These are phyloP conservation scores for Daldinia sp. DNA, from an alignment of 2,329 filamentous ascomycete species.

Conservation along the genomic window DNA sequence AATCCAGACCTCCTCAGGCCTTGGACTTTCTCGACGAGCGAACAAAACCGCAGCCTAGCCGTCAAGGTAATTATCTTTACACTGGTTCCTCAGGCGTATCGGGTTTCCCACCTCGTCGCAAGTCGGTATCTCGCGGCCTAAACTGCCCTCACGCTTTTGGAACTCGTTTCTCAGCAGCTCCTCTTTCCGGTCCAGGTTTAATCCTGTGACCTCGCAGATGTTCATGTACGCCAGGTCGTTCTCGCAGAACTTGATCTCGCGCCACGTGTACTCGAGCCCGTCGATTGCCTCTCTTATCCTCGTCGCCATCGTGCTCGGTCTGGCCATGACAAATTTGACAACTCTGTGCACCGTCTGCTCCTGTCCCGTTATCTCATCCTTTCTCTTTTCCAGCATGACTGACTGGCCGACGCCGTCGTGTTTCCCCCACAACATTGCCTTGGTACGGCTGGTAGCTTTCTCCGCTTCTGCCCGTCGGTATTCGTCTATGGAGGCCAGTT, in stretches of 20 bases:
- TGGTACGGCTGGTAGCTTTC: not conserved
- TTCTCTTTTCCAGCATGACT: not conserved
- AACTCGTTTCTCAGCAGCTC: not conserved
- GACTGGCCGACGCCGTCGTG: too few species aligned
- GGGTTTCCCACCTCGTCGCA: not conserved
- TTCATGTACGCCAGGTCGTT: slow-evolving; percentile 3
- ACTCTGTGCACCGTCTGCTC: too few species aligned
- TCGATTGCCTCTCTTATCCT: not conserved
- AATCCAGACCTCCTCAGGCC: too few species aligned
- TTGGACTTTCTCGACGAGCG: not conserved
- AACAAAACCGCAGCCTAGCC: not conserved
- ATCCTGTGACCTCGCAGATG: slow-evolving; percentile 1
- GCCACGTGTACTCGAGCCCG: slow-evolving; percentile 5
- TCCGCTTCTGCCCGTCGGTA: not conserved
- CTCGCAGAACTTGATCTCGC: not conserved
- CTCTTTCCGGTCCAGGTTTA: not conserved
- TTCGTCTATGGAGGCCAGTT: not conserved
- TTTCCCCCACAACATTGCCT: too few species aligned
- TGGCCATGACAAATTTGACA: too few species aligned
- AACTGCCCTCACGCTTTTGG: not conserved
- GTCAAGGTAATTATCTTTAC: not conserved
- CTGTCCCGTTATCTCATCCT: not conserved
- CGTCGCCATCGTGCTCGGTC: not conserved
- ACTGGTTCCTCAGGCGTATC: not conserved
- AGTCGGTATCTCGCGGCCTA: not conserved